Percentiles rank a stretch among this genome's conserved stretches.
These are phyloP conservation scores for Nasturtium officinale DNA, from an alignment of 345 rosid species.

Conservation along the genomic window DNA sequence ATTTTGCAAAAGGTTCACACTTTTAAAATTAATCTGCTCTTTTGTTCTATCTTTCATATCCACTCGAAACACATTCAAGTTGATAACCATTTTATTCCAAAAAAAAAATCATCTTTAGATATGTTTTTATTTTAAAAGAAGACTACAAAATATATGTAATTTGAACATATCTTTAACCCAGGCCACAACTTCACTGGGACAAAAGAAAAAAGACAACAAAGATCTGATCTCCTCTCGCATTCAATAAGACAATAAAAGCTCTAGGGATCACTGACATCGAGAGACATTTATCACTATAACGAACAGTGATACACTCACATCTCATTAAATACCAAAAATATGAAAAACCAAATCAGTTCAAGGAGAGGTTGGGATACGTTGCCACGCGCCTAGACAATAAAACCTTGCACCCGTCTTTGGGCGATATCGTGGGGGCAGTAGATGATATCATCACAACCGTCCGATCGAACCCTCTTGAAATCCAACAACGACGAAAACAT, in stretches of 20 bases:
- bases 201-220: too few relatives aligned
- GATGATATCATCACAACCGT: conserved; percentile 74
- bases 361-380: conserved; percentile 19
- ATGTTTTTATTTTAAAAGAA: not conserved
- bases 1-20: too few relatives aligned
- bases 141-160: not conserved
- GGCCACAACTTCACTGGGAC: too few relatives aligned
- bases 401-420: conserved; percentile 79
- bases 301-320: not conserved
- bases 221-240: too few relatives aligned
- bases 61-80: not conserved
- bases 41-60: not conserved
- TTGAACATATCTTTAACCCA: too few relatives aligned
- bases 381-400: conserved; percentile 54
- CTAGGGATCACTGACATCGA: too few relatives aligned
- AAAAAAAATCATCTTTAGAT: too few relatives aligned
- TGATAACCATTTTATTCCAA: not conserved
- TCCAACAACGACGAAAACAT: conserved; percentile 64
- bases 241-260: too few relatives aligned
- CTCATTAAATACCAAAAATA: not conserved
- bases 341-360: conserved; percentile 20
- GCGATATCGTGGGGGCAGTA: conserved; percentile 84
- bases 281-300: too few relatives aligned
- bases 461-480: conserved; percentile 56
- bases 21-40: not conserved